Conservation (phyloP, 179 eudicot genomes). For the Carnegiea gigantea region DNA sequence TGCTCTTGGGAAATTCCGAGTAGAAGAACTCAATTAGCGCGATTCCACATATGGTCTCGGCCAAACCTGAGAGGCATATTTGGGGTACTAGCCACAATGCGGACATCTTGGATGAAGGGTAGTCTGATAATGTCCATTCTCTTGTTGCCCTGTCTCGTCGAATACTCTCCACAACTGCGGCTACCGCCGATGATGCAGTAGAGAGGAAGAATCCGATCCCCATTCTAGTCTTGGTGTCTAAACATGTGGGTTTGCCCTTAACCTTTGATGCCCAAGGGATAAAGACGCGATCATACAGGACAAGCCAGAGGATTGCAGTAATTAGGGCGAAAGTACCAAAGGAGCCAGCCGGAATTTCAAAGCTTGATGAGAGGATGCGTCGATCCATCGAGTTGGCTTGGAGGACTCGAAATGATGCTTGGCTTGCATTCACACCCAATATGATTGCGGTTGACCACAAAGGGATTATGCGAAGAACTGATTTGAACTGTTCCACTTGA, state of each 20-base stretch:
- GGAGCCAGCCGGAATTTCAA: conserved; percentile 61
- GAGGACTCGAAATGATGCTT: conserved; percentile 35
- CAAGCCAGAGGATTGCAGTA: conserved; percentile 40
- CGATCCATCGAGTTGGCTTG: conserved; percentile 65
- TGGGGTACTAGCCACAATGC: conserved; percentile 57
- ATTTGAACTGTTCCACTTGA: conserved; percentile 68
- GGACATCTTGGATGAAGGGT: conserved; percentile 31
- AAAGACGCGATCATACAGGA: conserved; percentile 49
- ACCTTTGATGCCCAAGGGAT: conserved; percentile 41
- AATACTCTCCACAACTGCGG: conserved; percentile 42
- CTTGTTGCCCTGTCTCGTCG: conserved; percentile 28
- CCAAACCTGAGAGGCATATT: conserved; percentile 34
- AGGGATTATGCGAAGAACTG: conserved; percentile 53
- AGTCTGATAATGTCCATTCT: neutral
- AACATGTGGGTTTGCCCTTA: conserved; percentile 28
- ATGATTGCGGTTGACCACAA: conserved; percentile 62
- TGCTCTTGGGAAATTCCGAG: conserved; percentile 49
- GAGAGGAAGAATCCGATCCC: conserved; percentile 46
- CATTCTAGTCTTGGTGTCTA: conserved; percentile 40
- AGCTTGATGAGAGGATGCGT: conserved; percentile 35
- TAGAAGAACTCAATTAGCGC: conserved; percentile 55
- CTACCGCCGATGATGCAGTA: conserved; percentile 23
- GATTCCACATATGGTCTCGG: conserved; percentile 39
- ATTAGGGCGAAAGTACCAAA: conserved; percentile 39
- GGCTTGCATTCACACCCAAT: conserved; percentile 27